Evolutionary conservation across 192 early-diverging fungal species (phyloP).

Genomic region (Mortierella alpina): DNA sequence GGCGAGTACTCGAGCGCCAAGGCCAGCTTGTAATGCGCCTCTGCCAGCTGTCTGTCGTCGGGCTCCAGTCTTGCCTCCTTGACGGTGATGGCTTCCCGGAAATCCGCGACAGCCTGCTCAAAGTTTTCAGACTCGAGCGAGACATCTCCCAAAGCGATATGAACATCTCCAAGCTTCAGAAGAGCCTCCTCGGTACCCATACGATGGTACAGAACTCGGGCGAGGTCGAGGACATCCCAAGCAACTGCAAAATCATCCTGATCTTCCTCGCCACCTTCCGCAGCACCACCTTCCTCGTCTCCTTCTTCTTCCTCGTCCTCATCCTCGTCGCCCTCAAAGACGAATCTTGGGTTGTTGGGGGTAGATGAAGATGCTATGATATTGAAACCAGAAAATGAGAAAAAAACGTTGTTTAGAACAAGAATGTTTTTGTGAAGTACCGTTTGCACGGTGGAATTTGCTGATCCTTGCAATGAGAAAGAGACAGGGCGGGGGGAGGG

Average conservation of each 20-base stretch:
- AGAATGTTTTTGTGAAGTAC: not conserved
- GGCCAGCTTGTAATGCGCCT: constrained; percentile 78
- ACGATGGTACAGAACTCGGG: constrained; percentile 83
- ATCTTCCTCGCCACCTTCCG: constrained; percentile 29
- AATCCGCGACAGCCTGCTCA: constrained; percentile 74
- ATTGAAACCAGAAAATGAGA: not conserved
- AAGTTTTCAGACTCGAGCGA: constrained; percentile 84
- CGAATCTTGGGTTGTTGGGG: constrained; percentile 63
- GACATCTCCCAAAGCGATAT: constrained; percentile 85
- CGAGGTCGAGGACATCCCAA: constrained; percentile 86
- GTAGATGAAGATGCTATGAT: constrained; percentile 22
- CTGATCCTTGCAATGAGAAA: not conserved
- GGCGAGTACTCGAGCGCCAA: constrained; percentile 72
- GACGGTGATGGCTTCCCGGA: constrained; percentile 61
- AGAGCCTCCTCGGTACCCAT: constrained; percentile 56
- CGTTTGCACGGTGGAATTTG: too few species aligned
- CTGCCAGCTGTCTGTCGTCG: constrained; percentile 72
- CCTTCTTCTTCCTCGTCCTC: constrained; percentile 61
- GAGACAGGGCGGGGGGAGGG: too few species aligned
- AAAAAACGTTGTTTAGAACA: not conserved
- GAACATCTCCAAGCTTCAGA: constrained; percentile 73
- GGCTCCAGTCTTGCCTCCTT: constrained; percentile 60
- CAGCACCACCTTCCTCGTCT: constrained; percentile 56
- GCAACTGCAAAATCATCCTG: constrained; percentile 81
- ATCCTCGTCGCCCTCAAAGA: constrained; percentile 72